Percentiles rank a stretch among this genome's conserved stretches.
Conservation (phyloP, 2,329 filamentous ascomycete species). For the Colletotrichum sp. region DNA sequence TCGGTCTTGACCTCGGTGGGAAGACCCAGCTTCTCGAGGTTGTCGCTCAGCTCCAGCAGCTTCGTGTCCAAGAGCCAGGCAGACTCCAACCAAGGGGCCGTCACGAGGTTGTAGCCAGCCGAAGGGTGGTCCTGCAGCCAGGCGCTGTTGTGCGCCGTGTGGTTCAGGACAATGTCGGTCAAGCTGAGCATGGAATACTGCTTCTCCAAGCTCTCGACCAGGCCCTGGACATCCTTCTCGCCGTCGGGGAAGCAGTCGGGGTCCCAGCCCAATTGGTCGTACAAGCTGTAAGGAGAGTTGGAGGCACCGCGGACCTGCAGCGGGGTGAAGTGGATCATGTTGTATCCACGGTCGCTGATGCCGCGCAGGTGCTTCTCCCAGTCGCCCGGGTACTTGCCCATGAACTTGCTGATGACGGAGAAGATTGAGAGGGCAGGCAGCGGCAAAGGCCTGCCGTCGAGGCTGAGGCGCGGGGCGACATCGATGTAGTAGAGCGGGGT, state of each 20-base stretch:
- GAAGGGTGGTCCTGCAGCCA: constrained; percentile 97
- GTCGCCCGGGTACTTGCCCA: constrained; percentile 88
- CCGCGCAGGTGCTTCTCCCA: constrained; percentile 91
- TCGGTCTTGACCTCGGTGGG: constrained; percentile 74
- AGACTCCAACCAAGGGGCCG: constrained; percentile 78
- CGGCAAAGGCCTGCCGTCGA: constrained; percentile 78
- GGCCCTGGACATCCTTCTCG: constrained; percentile 77
- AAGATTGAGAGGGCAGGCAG: constrained; percentile 89
- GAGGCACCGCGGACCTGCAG: constrained; percentile 87
- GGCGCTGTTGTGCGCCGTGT: constrained; percentile 93
- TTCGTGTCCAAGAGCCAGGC: constrained; percentile 67
- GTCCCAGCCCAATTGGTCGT: constrained; percentile 90
- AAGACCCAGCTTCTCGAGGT: constrained; percentile 73
- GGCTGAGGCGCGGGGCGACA: constrained; percentile 80
- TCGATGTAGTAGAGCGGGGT: constrained; percentile 91
- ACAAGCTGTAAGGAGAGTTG: constrained; percentile 97
- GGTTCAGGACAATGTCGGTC: constrained; percentile 97
- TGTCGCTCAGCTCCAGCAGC: constrained; percentile 77
- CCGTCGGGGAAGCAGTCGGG: constrained; percentile 81
- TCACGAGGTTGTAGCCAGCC: constrained; percentile 91
- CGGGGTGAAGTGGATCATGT: constrained; percentile 98
- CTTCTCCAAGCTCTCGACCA: constrained; percentile 83
- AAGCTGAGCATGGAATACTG: constrained; percentile 85
- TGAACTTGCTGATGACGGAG: constrained; percentile 96
- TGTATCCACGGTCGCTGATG: constrained; percentile 91